phyloP scores from a whole-genome alignment of 1,284 basidiomycete genomes.

The Pholiota adiposa region DNA sequence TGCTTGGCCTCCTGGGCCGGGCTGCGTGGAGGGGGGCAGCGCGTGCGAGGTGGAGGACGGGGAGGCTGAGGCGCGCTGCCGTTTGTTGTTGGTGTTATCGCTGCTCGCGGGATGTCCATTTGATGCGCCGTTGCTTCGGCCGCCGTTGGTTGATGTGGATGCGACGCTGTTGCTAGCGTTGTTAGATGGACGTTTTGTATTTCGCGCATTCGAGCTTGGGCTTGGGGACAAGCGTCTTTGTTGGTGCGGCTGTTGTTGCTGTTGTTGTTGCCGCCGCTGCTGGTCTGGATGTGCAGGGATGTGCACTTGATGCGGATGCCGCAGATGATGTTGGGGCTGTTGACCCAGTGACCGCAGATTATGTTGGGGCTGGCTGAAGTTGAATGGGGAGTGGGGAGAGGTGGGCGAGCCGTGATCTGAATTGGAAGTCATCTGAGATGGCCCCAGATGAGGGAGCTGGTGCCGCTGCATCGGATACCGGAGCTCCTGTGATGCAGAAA shows the following conservation, averaged over 20 bases:
- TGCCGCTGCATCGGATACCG: constrained; percentile 25
- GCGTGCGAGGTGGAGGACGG: neutral
- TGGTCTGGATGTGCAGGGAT: constrained; percentile 16
- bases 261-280: neutral
- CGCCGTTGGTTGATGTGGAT: constrained; percentile 15
- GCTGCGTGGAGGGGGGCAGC: neutral
- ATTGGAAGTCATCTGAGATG: constrained; percentile 14
- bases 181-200: constrained; percentile 5
- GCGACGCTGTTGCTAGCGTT: constrained; percentile 2
- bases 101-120: neutral
- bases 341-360: constrained; percentile 2
- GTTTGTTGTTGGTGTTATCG: neutral
- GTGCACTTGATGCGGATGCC: constrained; percentile 19
- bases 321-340: constrained; percentile 7
- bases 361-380: constrained; percentile 17
- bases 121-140: constrained; percentile 1
- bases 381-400: constrained; percentile 14
- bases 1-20: constrained; percentile 6
- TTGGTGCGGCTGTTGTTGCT: neutral
- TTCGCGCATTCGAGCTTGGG: constrained; percentile 9
- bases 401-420: constrained; percentile 20
- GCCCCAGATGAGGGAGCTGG: constrained; percentile 12
- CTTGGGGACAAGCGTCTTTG: constrained; percentile 5
- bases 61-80: neutral
- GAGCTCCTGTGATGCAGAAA: constrained; percentile 23